These are phyloP conservation scores for Orobanche coerulescens DNA, from an alignment of 257 asterid species.

Conservation along the genomic window DNA sequence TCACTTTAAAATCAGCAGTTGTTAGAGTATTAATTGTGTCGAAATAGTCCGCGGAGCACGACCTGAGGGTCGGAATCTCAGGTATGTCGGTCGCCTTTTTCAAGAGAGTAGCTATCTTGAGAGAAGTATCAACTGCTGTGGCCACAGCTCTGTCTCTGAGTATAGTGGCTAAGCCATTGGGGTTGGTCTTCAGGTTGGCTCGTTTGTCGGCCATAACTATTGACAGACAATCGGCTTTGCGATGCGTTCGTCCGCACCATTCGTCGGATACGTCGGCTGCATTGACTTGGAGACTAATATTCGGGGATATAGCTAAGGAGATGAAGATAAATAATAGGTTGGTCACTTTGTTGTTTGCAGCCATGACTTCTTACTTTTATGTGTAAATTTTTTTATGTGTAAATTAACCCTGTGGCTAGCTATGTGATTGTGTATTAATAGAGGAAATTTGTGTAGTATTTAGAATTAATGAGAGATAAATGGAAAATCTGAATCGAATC, in stretches of 20 bases:
- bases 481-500: too few relatives aligned
- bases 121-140: background rate
- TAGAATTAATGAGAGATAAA: too few relatives aligned
- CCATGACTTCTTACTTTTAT: background rate
- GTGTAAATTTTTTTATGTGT: background rate
- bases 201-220: background rate
- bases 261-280: background rate
- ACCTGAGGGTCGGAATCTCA: background rate
- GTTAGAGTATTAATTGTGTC: background rate
- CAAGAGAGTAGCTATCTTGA: background rate
- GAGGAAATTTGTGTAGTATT: too few relatives aligned
- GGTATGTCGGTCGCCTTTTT: background rate
- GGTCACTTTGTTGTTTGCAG: background rate
- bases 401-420: too few relatives aligned
- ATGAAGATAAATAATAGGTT: background rate
- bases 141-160: background rate
- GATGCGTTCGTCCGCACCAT: background rate
- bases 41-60: background rate
- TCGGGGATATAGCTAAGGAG: background rate
- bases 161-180: slow-evolving; percentile 1
- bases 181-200: slow-evolving; percentile 1
- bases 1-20: background rate
- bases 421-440: too few relatives aligned
- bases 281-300: background rate
- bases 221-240: background rate